Conservation (phyloP, 1,284 basidiomycete genomes). For the Trichosporon sp. region DNA sequence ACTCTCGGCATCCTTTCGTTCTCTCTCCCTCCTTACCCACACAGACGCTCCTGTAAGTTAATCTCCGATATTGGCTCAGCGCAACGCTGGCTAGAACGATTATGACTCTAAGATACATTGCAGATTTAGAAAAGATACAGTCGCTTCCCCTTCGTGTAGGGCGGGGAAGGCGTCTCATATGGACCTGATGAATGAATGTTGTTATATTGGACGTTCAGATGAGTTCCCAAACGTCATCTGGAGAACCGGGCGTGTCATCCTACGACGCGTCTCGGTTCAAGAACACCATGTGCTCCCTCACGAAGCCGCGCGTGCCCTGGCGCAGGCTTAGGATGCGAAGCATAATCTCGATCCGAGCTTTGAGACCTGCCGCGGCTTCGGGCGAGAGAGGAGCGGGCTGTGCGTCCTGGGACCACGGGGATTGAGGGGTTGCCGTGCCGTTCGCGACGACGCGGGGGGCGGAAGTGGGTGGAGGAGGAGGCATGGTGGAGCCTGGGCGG, state of each 20-base stretch:
- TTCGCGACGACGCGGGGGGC: background rate
- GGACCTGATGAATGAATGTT: background rate
- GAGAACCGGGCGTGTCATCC: background rate
- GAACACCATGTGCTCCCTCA: conserved; percentile 2
- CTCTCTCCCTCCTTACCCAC: no score
- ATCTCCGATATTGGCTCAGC: no score
- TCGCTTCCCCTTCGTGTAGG: background rate
- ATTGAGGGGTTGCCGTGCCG: background rate
- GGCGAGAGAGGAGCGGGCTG: background rate
- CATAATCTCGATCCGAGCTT: background rate
- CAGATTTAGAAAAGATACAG: background rate
- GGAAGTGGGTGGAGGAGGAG: background rate
- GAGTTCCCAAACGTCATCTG: background rate
- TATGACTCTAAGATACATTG: background rate
- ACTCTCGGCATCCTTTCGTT: no score
- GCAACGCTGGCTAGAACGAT: background rate
- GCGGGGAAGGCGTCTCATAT: background rate
- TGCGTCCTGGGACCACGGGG: background rate
- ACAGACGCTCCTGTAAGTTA: no score
- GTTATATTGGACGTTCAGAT: background rate
- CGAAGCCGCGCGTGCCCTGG: conserved; percentile 10
- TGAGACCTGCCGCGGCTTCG: background rate
- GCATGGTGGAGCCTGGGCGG: background rate
- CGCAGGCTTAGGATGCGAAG: conserved; percentile 3
- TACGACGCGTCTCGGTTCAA: conserved; percentile 17